These are phyloP conservation scores for Fusarium mangiferae DNA, from an alignment of 2,329 filamentous ascomycete genomes.

Conservation along the genomic window DNA sequence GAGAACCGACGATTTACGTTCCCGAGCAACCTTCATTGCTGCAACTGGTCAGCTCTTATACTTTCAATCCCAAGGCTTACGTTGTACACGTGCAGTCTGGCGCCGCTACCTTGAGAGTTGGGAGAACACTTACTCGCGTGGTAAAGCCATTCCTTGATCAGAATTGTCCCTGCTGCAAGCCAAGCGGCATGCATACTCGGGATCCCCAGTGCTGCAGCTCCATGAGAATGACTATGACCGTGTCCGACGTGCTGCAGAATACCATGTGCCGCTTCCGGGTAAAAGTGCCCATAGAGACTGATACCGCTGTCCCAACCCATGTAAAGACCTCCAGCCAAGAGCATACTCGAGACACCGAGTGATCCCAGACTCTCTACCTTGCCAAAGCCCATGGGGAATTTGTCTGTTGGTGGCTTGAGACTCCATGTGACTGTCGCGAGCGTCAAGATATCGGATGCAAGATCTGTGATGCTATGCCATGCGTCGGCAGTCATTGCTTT, in stretches of 20 bases:
- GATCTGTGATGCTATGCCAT: slow-evolving; percentile 93
- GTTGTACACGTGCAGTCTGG: neutral
- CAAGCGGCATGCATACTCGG: slow-evolving; percentile 95
- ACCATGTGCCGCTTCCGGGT: slow-evolving; percentile 75
- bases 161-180: slow-evolving; percentile 89
- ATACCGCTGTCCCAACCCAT: slow-evolving; percentile 84
- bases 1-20: slow-evolving; percentile 94
- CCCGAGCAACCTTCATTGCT: slow-evolving; percentile 95
- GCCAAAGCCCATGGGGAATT: slow-evolving; percentile 91
- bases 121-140: slow-evolving; percentile 82
- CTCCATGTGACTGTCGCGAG: slow-evolving; percentile 95
- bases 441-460: slow-evolving; percentile 94
- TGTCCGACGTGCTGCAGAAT: slow-evolving; percentile 69
- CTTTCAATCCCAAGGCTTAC: neutral
- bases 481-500: slow-evolving; percentile 93
- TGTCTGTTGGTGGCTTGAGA: slow-evolving; percentile 81
- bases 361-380: slow-evolving; percentile 98
- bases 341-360: slow-evolving; percentile 89
- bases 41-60: slow-evolving; percentile 42
- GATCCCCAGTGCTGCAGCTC: slow-evolving; percentile 55
- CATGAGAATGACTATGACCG: slow-evolving; percentile 73
- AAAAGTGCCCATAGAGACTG: slow-evolving; percentile 77
- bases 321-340: slow-evolving; percentile 88
- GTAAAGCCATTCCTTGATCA: slow-evolving; percentile 97
- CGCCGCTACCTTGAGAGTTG: neutral